Evolutionary conservation across 768 basidiomycete species (phyloP).

Genomic region (Lentinula aciculospora): DNA sequence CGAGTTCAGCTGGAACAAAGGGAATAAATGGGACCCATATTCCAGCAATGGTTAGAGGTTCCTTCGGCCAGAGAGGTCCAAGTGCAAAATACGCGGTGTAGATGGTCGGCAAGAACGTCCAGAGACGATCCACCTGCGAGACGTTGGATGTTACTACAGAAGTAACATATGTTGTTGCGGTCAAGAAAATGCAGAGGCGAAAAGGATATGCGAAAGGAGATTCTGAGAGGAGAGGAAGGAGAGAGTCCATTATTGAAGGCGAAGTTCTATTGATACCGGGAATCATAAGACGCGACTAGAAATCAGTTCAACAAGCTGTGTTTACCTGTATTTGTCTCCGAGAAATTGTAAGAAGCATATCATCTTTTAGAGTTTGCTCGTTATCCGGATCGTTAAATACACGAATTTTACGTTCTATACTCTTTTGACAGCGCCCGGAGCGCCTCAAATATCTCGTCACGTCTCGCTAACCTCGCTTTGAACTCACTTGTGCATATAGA

Average conservation of each 20-base stretch:
- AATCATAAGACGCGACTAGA: too few relatives aligned
- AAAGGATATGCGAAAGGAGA: constrained; percentile 51
- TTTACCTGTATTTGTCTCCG: too few relatives aligned
- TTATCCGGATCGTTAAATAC: too few relatives aligned
- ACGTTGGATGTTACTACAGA: constrained; percentile 74
- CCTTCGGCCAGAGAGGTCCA: constrained; percentile 50
- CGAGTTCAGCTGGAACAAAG: constrained; percentile 46
- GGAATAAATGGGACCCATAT: constrained; percentile 35
- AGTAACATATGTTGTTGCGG: constrained; percentile 44
- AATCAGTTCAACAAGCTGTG: too few relatives aligned
- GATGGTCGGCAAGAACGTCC: constrained; percentile 75
- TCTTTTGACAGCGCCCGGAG: too few relatives aligned
- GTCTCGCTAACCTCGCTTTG: too few relatives aligned
- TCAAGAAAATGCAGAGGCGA: constrained; percentile 49
- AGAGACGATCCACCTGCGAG: constrained; percentile 82
- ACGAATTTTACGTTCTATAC: too few relatives aligned
- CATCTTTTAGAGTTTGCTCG: too few relatives aligned
- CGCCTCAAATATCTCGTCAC: too few relatives aligned
- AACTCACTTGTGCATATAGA: too few relatives aligned
- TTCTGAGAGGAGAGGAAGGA: neutral
- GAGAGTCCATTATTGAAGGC: neutral
- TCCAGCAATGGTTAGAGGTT: constrained; percentile 13
- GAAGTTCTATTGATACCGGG: too few relatives aligned
- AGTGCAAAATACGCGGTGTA: constrained; percentile 83
- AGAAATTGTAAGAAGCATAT: too few relatives aligned